Evolutionary conservation across 1,139 yeast genomes (phyloP).

Genomic region (Taiozyma onychis): DNA sequence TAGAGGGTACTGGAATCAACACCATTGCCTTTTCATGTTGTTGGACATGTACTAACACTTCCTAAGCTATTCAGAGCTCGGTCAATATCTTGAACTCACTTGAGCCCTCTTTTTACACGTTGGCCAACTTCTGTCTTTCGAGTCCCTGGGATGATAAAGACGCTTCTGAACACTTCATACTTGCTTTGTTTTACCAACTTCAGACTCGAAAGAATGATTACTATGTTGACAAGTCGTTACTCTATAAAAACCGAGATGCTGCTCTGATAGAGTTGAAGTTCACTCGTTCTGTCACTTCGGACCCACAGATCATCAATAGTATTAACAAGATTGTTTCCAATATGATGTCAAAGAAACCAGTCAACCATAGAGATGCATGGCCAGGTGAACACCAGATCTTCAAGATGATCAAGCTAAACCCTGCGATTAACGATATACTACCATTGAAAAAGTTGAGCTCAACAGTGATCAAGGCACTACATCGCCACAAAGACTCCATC

Average conservation of each 20-base stretch:
- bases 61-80: not conserved
- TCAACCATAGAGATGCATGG: not conserved
- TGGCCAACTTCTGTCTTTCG: not conserved
- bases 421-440: not conserved
- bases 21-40: not conserved
- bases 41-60: not conserved
- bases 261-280: not conserved
- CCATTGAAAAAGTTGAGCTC: slow-evolving; percentile 1
- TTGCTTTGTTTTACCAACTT: not conserved
- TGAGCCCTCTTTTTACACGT: not conserved
- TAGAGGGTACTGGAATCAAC: not conserved
- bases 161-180: not conserved
- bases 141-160: not conserved
- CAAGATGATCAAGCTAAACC: not conserved
- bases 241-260: not conserved
- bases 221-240: slow-evolving; percentile 1
- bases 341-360: not conserved
- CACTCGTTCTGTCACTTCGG: not conserved
- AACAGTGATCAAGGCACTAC: slow-evolving; percentile 21
- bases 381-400: slow-evolving; percentile 1
- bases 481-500: not conserved
- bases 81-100: not conserved
- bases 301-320: not conserved
- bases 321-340: not conserved
- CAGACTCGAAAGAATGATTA: not conserved